A percentile compares a stretch with the other conserved stretches of the same genome.
phyloP scores from a whole-genome alignment of 2,329 filamentous ascomycete species.

The Hirsutella thompsonii region DNA sequence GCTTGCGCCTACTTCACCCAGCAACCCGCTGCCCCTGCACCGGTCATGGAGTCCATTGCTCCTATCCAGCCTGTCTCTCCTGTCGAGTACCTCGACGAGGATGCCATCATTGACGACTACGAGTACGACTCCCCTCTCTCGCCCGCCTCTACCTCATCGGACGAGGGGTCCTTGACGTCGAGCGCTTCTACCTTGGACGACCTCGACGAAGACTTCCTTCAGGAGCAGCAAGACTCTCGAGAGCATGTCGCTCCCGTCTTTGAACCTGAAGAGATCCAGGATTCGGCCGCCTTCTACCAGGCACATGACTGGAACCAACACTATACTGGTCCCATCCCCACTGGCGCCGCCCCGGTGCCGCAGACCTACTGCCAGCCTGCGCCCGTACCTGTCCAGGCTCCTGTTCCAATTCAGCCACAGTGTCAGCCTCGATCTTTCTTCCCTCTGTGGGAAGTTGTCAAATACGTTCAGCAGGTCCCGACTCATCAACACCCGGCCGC shows the following conservation, averaged over 20 bases:
- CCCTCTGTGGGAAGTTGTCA: conserved; percentile 38
- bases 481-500: conserved; percentile 34
- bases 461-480: conserved; percentile 36
- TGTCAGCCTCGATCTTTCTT: conserved; percentile 34
- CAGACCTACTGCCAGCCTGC: conserved; percentile 19
- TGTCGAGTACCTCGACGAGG: conserved; percentile 34
- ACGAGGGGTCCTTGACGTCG: conserved; percentile 44
- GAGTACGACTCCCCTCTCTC: conserved; percentile 35
- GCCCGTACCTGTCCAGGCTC: conserved; percentile 17
- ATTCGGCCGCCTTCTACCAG: conserved; percentile 23
- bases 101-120: conserved; percentile 28
- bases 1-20: conserved; percentile 64
- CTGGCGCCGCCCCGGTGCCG: conserved; percentile 5
- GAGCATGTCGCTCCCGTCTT: conserved; percentile 29
- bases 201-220: conserved; percentile 32
- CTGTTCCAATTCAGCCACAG: conserved; percentile 21
- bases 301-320: conserved; percentile 33
- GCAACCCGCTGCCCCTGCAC: conserved; percentile 16
- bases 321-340: conserved; percentile 26
- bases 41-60: conserved; percentile 20
- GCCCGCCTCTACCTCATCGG: conserved; percentile 35
- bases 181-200: conserved; percentile 39
- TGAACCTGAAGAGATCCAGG: conserved; percentile 31
- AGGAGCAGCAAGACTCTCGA: conserved; percentile 27
- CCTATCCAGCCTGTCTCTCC: conserved; percentile 22